phyloP scores from a whole-genome alignment of 495 filamentous ascomycete genomes.

The Pyronema omphalodes region DNA sequence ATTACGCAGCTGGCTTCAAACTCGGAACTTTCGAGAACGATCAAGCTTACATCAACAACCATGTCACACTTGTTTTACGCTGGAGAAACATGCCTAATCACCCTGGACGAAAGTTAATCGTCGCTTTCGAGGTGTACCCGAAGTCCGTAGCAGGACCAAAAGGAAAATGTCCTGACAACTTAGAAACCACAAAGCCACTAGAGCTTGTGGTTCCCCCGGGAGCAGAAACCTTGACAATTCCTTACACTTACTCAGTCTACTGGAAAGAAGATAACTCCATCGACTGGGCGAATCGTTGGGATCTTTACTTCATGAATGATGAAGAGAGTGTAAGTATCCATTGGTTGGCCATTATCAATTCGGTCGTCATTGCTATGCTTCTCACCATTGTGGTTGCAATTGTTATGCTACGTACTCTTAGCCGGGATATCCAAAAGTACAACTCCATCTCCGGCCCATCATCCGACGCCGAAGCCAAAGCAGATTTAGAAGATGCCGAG shows the following conservation, averaged over 20 bases:
- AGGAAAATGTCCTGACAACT: conserved; percentile 28
- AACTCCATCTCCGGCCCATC: conserved; percentile 32
- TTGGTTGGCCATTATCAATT: conserved; percentile 87
- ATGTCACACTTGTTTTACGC: conserved; percentile 73
- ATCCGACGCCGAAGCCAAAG: conserved; percentile 49
- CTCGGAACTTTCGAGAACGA: conserved; percentile 53
- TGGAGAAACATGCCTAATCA: conserved; percentile 51
- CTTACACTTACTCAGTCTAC: conserved; percentile 85
- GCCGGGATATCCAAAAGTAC: conserved; percentile 59
- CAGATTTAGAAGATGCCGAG: conserved; percentile 54
- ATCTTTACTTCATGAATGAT: conserved; percentile 83
- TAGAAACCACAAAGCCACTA: conserved; percentile 36
- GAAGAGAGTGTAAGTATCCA: conserved; percentile 71
- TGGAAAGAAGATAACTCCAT: conserved; percentile 69
- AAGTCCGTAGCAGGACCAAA: conserved; percentile 48
- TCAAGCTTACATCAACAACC: conserved; percentile 59
- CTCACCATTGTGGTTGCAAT: conserved; percentile 72
- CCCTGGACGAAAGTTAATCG: conserved; percentile 61
- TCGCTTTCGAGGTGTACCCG: conserved; percentile 83
- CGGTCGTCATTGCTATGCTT: conserved; percentile 65
- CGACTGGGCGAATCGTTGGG: conserved; percentile 80
- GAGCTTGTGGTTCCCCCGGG: conserved; percentile 40
- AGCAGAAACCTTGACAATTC: conserved; percentile 52
- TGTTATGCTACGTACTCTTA: conserved; percentile 66
- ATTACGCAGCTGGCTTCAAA: conserved; percentile 93